Evolutionary conservation across 164 flowering plant genomes (phyloP), one percentile per base, ranked within the genome.

Genomic region (Liriodendron chinense): DNA sequence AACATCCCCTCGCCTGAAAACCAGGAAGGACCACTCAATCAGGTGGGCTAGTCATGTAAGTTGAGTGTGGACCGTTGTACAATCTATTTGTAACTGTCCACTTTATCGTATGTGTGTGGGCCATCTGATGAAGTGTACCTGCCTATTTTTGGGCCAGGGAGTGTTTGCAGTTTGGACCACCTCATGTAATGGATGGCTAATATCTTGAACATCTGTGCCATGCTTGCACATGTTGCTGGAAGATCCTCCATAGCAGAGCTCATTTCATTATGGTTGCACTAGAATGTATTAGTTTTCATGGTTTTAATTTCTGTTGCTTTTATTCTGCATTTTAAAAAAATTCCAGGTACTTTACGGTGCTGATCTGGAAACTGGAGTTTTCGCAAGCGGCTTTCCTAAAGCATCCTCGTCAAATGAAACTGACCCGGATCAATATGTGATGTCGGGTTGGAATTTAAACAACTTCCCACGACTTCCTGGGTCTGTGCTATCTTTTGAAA

Each of bases 311-410:
- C 14, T 50, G 4, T 61, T 50, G 21, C 24, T 48, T 70, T 34
- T 43, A 49, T 67, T 49, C n/a, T 47, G 53, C 69, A 59, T 65
- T 9, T 34, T 16, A 25, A 28, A 65, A 26, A 14, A 66, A 25
- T 71, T 80, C 34, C 83, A 93, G 98, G 94, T 93, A 20, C 82
- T 78, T 69, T 94, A 94, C 83, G 98, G 97, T 75, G 98, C 98
- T 84, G 98, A 94, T 82, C 74, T 94, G 83, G 97, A 94, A 85
- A 89, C 95, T 49, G 92, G 87, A 77, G 79, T 72, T 3, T 91
- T 92, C 79, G 88, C 86, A 24, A 94, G 98, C 86, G 98, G 98
- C 25, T 94, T 94, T 78, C 98, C 95, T 21, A 90, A 87, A 77
- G 71, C 78, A 22, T 78, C 86, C 49, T 61, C 26, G 61, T 70